phyloP scores from a whole-genome alignment of 2,329 filamentous ascomycete genomes.

The Zopfia rhizophila region DNA sequence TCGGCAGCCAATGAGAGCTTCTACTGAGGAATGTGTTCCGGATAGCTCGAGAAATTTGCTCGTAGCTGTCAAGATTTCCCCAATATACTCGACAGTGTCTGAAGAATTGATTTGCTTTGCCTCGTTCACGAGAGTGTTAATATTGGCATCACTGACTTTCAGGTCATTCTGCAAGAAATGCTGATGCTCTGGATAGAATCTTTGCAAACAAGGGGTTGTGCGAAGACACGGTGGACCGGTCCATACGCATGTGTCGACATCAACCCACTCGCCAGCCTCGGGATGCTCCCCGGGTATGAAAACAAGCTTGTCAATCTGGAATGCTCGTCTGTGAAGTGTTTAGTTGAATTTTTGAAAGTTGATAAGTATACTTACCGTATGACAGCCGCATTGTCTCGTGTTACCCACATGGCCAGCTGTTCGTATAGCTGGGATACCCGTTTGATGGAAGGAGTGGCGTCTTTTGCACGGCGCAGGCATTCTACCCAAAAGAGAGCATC shows the following conservation, averaged over 20 bases:
- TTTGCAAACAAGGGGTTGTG: neutral
- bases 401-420: constrained; percentile 1
- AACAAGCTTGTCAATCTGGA: constrained; percentile 1
- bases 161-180: constrained; percentile 2
- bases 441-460: neutral
- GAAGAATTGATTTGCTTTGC: neutral
- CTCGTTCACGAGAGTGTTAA: constrained; percentile 1
- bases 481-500: constrained; percentile 1
- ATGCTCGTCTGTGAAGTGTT: neutral
- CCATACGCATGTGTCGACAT: neutral
- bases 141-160: neutral
- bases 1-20: constrained; percentile 2
- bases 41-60: constrained; percentile 2
- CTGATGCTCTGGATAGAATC: neutral
- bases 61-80: neutral
- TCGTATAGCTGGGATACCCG: constrained; percentile 1
- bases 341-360: neutral
- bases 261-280: constrained; percentile 1
- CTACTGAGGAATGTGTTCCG: neutral
- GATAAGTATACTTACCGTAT: neutral
- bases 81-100: neutral
- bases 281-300: neutral
- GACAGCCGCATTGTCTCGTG: neutral
- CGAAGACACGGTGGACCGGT: constrained; percentile 1
- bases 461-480: constrained; percentile 1